These are phyloP conservation scores for Vaccinium macrocarpon DNA, from an alignment of 148 eudicot genomes.

Conservation along the genomic window DNA sequence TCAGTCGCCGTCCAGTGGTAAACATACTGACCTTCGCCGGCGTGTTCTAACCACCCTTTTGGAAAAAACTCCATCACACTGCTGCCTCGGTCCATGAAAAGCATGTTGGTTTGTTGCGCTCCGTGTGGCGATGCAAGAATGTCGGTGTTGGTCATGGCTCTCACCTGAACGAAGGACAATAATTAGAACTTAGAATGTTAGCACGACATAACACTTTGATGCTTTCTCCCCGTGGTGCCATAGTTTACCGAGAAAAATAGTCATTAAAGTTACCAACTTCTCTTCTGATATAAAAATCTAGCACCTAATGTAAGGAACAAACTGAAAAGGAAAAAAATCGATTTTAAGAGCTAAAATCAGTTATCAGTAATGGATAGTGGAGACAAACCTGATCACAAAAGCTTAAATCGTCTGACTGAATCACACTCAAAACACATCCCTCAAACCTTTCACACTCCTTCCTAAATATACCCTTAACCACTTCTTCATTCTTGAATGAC, in stretches of 20 bases:
- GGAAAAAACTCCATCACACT: slow-evolving; percentile 56
- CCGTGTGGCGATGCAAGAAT: slow-evolving; percentile 45
- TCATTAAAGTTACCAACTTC: too few relatives aligned
- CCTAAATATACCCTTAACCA: slow-evolving; percentile 31
- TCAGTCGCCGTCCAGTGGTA: slow-evolving; percentile 43
- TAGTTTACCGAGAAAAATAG: too few relatives aligned
- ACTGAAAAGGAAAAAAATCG: too few relatives aligned
- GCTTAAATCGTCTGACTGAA: slow-evolving; percentile 40
- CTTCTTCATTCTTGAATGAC: slow-evolving; percentile 31
- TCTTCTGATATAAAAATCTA: too few relatives aligned
- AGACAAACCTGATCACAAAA: slow-evolving; percentile 39
- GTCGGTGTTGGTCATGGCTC: slow-evolving; percentile 42
- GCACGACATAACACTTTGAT: too few relatives aligned
- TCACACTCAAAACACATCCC: slow-evolving; percentile 38
- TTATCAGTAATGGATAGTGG: too few relatives aligned
- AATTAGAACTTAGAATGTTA: too few relatives aligned
- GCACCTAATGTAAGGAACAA: too few relatives aligned
- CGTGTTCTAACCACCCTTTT: slow-evolving; percentile 47
- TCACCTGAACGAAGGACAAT: slow-evolving; percentile 29
- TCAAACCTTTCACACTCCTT: slow-evolving; percentile 31
- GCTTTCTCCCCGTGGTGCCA: too few relatives aligned
- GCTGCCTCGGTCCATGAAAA: slow-evolving; percentile 49
- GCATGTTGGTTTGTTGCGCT: slow-evolving; percentile 48
- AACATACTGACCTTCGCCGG: slow-evolving; percentile 39
- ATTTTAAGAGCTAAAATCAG: too few relatives aligned